These are phyloP conservation scores for Phytophthora kernoviae DNA, from an alignment of 352 stramenopile genomes.

Conservation along the genomic window DNA sequence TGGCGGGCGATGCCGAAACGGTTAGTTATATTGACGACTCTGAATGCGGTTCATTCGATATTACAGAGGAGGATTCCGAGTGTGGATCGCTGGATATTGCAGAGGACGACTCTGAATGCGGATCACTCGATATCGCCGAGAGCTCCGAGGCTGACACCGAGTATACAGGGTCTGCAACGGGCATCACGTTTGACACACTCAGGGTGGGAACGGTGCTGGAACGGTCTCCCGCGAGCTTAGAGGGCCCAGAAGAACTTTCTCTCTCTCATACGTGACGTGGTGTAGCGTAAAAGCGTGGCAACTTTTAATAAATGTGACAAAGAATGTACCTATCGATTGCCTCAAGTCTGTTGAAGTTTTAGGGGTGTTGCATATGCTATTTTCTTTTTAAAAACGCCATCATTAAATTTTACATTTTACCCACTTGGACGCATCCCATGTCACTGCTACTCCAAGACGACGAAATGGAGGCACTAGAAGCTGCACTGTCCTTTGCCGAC, in stretches of 20 bases:
- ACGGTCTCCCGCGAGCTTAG: slow-evolving; percentile 36
- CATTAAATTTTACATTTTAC: too few species aligned
- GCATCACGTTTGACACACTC: slow-evolving; percentile 39
- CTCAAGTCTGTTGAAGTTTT: too few species aligned
- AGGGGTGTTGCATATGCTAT: too few species aligned
- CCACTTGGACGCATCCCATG: too few species aligned
- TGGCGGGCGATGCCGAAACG: slow-evolving; percentile 26
- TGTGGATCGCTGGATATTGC: slow-evolving; percentile 35
- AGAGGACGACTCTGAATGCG: slow-evolving; percentile 28
- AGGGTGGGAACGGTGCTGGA: slow-evolving; percentile 17
- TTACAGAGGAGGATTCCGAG: slow-evolving; percentile 21
- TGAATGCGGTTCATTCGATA: slow-evolving; percentile 23
- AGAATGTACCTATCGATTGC: slow-evolving; percentile 6
- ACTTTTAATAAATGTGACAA: slow-evolving; percentile 6
- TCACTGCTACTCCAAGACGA: slow-evolving; percentile 23
- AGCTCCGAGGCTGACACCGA: slow-evolving; percentile 20
- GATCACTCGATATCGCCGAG: slow-evolving; percentile 35
- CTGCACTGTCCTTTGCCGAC: slow-evolving; percentile 30
- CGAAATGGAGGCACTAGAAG: slow-evolving; percentile 26
- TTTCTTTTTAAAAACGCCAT: too few species aligned
- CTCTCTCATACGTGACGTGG: slow-evolving; percentile 11
- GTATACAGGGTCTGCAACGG: slow-evolving; percentile 28
- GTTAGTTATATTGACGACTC: slow-evolving; percentile 25
- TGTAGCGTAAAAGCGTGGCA: slow-evolving; percentile 13
- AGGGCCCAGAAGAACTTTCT: background rate